Evolutionary conservation across 352 stramenopile genomes (phyloP).

Genomic region (Globisporangium cederbergense): DNA sequence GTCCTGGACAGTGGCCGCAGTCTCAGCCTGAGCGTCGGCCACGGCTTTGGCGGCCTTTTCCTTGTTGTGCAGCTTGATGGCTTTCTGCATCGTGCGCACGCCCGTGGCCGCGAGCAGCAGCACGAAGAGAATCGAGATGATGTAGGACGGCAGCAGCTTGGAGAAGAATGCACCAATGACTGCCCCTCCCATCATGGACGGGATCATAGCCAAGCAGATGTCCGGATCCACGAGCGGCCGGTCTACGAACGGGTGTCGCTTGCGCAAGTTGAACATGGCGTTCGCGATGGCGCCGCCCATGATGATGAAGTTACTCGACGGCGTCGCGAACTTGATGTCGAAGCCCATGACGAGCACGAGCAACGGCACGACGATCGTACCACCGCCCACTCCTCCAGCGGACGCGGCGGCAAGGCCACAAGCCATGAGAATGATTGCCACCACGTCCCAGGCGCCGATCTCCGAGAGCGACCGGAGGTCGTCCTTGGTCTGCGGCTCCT

Average conservation of each 20-base stretch:
- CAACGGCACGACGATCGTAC: constrained; percentile 47
- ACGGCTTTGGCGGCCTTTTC: constrained; percentile 33
- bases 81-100: constrained; percentile 31
- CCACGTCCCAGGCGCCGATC: constrained; percentile 35
- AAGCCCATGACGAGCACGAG: constrained; percentile 67
- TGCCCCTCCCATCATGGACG: constrained; percentile 51
- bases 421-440: constrained; percentile 50
- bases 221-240: constrained; percentile 59
- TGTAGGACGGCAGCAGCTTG: constrained; percentile 58
- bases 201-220: constrained; percentile 57
- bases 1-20: not conserved
- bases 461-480: constrained; percentile 30
- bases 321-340: constrained; percentile 63
- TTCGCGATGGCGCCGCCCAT: constrained; percentile 61
- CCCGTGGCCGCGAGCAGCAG: constrained; percentile 35
- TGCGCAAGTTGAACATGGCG: constrained; percentile 58
- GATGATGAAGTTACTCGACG: constrained; percentile 60
- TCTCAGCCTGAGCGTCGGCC: constrained; percentile 3
- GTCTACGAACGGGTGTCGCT: constrained; percentile 52
- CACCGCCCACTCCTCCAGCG: constrained; percentile 46
- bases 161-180: constrained; percentile 53
- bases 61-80: constrained; percentile 31
- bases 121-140: constrained; percentile 57
- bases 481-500: constrained; percentile 17
- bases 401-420: constrained; percentile 43